Evolutionary conservation across 257 asterid genomes (phyloP).

Genomic region (Cruciata laevipes): DNA sequence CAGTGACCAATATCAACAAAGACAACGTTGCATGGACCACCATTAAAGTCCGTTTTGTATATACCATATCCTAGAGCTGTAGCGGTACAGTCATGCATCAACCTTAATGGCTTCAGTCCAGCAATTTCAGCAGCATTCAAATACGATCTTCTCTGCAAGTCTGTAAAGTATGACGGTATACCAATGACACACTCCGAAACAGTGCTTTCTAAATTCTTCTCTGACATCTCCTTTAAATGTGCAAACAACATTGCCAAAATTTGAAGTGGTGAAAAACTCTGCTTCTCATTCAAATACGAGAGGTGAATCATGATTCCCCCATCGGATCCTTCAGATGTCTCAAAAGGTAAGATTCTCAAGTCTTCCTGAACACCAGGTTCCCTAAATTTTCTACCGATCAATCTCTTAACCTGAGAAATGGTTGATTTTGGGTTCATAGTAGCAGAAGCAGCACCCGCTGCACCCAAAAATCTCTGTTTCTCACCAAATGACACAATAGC

Average conservation of each 20-base stretch:
- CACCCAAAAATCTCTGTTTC: constrained; percentile 85
- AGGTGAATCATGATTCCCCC: constrained; percentile 74
- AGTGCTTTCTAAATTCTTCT: constrained; percentile 56
- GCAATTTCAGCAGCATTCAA: constrained; percentile 88
- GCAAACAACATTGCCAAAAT: constrained; percentile 76
- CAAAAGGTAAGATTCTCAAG: constrained; percentile 60
- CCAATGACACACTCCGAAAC: constrained; percentile 76
- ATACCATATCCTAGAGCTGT: constrained; percentile 88
- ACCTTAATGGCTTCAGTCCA: constrained; percentile 64
- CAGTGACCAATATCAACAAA: constrained; percentile 92
- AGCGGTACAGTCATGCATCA: constrained; percentile 96
- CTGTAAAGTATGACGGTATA: constrained; percentile 78
- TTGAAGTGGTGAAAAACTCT: constrained; percentile 66
- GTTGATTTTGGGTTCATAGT: constrained; percentile 91
- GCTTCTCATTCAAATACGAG: constrained; percentile 53
- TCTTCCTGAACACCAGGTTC: constrained; percentile 70
- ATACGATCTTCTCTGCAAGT: constrained; percentile 78
- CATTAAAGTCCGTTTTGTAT: constrained; percentile 66
- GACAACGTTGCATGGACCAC: constrained; percentile 56
- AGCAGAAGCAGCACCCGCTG: constrained; percentile 91
- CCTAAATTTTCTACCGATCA: constrained; percentile 59
- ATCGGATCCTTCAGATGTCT: constrained; percentile 68
- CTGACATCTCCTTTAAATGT: constrained; percentile 71
- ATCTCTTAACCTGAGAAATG: constrained; percentile 80
- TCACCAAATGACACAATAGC: constrained; percentile 86